Base-by-base conservation (phyloP, 768 basidiomycete species). In the Lanmaoa pseudosensibilis region DNA sequence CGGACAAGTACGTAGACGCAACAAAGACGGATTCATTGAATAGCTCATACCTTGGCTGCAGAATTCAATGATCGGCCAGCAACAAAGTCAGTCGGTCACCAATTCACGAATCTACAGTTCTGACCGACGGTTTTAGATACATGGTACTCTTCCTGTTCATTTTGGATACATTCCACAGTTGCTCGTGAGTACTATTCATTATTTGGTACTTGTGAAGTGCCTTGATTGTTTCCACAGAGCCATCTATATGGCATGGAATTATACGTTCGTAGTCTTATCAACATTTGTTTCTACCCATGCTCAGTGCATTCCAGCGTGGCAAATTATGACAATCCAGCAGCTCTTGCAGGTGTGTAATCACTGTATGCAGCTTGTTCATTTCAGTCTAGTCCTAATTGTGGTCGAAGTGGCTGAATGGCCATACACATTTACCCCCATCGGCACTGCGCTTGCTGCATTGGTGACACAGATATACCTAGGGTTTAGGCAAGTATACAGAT, bases 391-490 rank as follows among this genome's bases (percentile, higher is more conserved):
- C 15, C 21, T 48, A 5, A 49, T 9, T 18, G 19, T 19, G 15
- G 8, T 36, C 15, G 21, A 18, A 25, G 47, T 48, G 34, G 34
- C 47, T n/a, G 67, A 67, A n/a, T 83, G 82, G 80, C 77, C 77
- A 4, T 78, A 80, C 44, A 76, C 78, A 2, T 80, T 83, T 53
- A 83, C 80, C 0, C 78, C 81, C 5, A 67, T 76, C n/a, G 78
- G 75, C 5, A 81, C 77, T 9, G 70, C 79, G 0, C 63, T 80
- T 6, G 76, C 79, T 19, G 81, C 80, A 0, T 63, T 82, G 33
- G 69, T 81, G n/a, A 80, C 81, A 0, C 82, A 84, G 58, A 51
- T 69, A 36, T 83, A 80, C 67, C 71, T 83, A 27, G 76, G 71
- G 1, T 71, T 77, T 59, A 77, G 81, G 80, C 76, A 50, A 25